Evolutionary conservation across 1,284 basidiomycete genomes (phyloP).

Genomic region (Coriolopsis trogii): DNA sequence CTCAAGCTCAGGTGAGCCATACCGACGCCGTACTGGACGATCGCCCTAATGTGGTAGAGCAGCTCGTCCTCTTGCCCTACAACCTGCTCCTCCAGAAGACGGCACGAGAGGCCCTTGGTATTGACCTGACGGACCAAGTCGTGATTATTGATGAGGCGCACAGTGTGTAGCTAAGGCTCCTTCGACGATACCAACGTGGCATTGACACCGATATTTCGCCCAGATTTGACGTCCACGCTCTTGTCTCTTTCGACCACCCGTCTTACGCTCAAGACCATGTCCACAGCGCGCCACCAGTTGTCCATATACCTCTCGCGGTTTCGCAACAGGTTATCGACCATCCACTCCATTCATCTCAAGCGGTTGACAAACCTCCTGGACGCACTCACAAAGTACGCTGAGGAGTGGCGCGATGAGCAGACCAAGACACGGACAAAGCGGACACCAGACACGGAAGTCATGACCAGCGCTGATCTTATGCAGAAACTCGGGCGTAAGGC

Average conservation of each 20-base stretch:
- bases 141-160: slow-evolving; percentile 97
- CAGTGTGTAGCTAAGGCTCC: slow-evolving; percentile 69
- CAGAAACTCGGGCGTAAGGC: slow-evolving; percentile 67
- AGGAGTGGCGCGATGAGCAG: slow-evolving; percentile 45
- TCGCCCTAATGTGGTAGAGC: neutral
- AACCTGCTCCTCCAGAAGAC: slow-evolving; percentile 88
- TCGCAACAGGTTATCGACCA: slow-evolving; percentile 70
- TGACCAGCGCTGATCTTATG: slow-evolving; percentile 70
- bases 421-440: slow-evolving; percentile 16
- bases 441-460: slow-evolving; percentile 47
- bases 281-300: slow-evolving; percentile 77
- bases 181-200: neutral
- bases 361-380: slow-evolving; percentile 77
- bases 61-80: slow-evolving; percentile 93
- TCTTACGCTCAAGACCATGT: slow-evolving; percentile 63
- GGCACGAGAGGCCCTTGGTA: slow-evolving; percentile 86
- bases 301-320: slow-evolving; percentile 82
- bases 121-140: slow-evolving; percentile 81
- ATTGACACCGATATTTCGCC: neutral
- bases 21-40: neutral
- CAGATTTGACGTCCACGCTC: slow-evolving; percentile 87
- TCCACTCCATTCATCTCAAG: slow-evolving; percentile 80
- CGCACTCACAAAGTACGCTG: slow-evolving; percentile 62
- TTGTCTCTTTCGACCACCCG: slow-evolving; percentile 83
- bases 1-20: slow-evolving; percentile 82